phyloP scores from a whole-genome alignment of 768 basidiomycete species.

The Mycena filopes region DNA sequence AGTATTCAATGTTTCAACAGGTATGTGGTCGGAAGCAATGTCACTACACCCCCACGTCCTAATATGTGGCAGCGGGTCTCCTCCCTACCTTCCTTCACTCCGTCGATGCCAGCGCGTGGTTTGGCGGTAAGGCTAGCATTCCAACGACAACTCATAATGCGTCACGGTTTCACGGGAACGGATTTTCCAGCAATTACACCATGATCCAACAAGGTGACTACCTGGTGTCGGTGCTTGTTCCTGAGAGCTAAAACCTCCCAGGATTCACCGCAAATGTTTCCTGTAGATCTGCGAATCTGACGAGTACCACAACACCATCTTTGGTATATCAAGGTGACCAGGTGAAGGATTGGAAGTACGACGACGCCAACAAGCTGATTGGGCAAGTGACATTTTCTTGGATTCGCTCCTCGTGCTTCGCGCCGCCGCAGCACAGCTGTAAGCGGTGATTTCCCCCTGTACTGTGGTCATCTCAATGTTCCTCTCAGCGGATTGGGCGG shows the following conservation, averaged over 20 bases:
- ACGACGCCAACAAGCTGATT: background rate
- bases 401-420: too few relatives aligned
- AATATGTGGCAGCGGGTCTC: background rate
- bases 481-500: too few relatives aligned
- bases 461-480: too few relatives aligned
- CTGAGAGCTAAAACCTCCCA: background rate
- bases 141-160: background rate
- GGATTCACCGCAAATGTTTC: slow-evolving; percentile 4
- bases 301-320: background rate
- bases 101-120: background rate
- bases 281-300: background rate
- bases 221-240: background rate
- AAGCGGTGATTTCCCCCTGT: too few relatives aligned
- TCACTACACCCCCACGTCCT: background rate
- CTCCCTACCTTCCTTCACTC: background rate
- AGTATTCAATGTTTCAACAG: background rate
- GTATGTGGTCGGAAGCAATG: background rate
- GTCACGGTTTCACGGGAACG: too few relatives aligned
- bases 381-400: too few relatives aligned
- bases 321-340: background rate
- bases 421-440: too few relatives aligned
- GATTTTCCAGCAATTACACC: background rate
- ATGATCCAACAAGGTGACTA: slow-evolving; percentile 6
- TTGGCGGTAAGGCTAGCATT: background rate
- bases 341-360: background rate